Evolutionary conservation across 2,329 filamentous ascomycete species (phyloP), one percentile per base, ranked within the genome.

Genomic region (Phialophora tarda): DNA sequence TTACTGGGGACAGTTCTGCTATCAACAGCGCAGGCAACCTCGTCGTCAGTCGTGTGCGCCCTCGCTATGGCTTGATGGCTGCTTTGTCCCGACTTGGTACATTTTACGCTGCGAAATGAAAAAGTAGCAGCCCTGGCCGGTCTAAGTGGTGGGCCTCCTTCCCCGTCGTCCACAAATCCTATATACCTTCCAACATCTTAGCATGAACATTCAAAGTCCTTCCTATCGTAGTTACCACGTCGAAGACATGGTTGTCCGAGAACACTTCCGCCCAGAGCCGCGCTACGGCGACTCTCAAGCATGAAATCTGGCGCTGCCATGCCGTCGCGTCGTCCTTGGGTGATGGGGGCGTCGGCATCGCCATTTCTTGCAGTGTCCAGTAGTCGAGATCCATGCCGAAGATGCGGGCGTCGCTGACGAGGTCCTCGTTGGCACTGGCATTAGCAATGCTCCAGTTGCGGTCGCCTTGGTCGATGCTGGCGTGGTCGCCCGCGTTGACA

Each of bases 181-280:
- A 61, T 51, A 24, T 41, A 10, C 34, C 30, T 50, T 62, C 59
- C 59, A 62, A 23, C 23, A 48, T 53, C 30, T 62, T 48, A 17
- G 50, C 26, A 47, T 62, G 50, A 30, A 28, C 50, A 23, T 26
- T 62, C 34, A 62, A 23, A 28, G 41, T 62, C 23, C 26, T 48
- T 11, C 67, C 69, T 26, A 71, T 70, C 50, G 67, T 54, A 3
- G 59, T 59, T 2, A 72, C 69, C 3, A 72, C 58, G 23, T 71
- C 59, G 48, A 68, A 72, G n/a, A 86, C 63, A 86, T 79, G 53
- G 83, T 82, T 0, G 1, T 76, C 76, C 50, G 75, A 73, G 59
- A 75, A 74, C 7, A 76, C 72, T 28, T 71, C 65, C 1, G 74
- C 73, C 77, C 77, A 78, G 24, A 77, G 59, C 30, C 67, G 71